Evolutionary conservation across 768 basidiomycete species (phyloP).

Genomic region (Cystofilobasidium ferigula): DNA sequence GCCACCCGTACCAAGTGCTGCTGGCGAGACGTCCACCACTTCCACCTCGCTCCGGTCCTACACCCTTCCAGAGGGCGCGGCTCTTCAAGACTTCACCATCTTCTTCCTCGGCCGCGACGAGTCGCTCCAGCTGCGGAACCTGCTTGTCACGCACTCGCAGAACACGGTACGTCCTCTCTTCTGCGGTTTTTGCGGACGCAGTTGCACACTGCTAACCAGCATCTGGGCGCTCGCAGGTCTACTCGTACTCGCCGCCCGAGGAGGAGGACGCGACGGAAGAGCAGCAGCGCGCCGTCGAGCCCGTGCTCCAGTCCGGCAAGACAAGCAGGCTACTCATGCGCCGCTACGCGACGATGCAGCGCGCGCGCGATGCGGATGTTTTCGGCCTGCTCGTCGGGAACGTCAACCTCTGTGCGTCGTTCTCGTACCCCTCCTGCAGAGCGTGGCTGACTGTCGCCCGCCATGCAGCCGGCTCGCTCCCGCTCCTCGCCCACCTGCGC

Average conservation of each 20-base stretch:
- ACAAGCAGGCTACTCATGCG: constrained; percentile 81
- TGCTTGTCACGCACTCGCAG: constrained; percentile 68
- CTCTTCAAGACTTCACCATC: constrained; percentile 40
- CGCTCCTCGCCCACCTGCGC: constrained; percentile 73
- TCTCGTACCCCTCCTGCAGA: neutral
- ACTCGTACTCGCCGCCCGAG: constrained; percentile 57
- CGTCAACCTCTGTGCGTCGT: constrained; percentile 65
- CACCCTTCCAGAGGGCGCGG: constrained; percentile 31
- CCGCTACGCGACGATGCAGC: constrained; percentile 74
- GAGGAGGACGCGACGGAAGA: constrained; percentile 34
- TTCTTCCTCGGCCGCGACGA: constrained; percentile 62
- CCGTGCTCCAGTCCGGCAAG: constrained; percentile 48
- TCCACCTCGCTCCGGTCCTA: constrained; percentile 33
- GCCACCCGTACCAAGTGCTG: neutral
- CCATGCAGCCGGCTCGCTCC: constrained; percentile 62
- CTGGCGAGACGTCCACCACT: neutral
- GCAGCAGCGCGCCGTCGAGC: neutral
- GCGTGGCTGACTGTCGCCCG: too few species aligned
- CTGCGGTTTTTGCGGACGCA: neutral
- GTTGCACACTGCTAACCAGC: neutral
- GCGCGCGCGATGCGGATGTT: constrained; percentile 80
- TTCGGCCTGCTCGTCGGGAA: constrained; percentile 93
- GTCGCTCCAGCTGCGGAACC: constrained; percentile 65
- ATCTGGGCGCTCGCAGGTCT: constrained; percentile 46
- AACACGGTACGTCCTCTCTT: constrained; percentile 45